These are phyloP conservation scores for Vicia villosa DNA, from an alignment of 306 rosid genomes.

Conservation along the genomic window DNA sequence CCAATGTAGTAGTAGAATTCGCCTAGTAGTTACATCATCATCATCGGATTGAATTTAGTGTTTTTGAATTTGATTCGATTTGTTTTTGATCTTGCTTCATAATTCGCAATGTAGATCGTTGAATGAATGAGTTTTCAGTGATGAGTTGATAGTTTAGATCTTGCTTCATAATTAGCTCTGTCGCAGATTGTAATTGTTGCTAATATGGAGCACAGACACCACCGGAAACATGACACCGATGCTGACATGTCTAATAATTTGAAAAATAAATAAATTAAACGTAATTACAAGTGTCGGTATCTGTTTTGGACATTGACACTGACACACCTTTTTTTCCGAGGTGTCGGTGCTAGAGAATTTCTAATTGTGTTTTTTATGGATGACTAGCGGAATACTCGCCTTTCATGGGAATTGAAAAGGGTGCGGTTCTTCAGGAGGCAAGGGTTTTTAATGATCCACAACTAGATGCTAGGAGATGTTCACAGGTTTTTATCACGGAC, in stretches of 20 bases:
- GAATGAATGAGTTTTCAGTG: conserved; percentile 23
- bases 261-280: too few species aligned
- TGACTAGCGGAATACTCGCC: conserved; percentile 85
- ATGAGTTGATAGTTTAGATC: conserved; percentile 46
- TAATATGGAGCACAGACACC: too few species aligned
- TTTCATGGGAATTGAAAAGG: conserved; percentile 94
- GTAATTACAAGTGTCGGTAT: too few species aligned
- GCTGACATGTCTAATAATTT: too few species aligned
- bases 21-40: conserved; percentile 3
- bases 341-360: neutral
- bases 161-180: conserved; percentile 35
- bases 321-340: too few species aligned
- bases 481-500: conserved; percentile 67
- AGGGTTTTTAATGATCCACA: conserved; percentile 98
- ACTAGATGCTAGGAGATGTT: conserved; percentile 93
- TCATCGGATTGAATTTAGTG: conserved; percentile 25
- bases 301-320: too few species aligned
- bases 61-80: conserved; percentile 42
- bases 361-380: conserved; percentile 40
- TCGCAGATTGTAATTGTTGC: neutral
- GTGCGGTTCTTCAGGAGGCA: conserved; percentile 97
- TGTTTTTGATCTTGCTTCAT: conserved; percentile 17
- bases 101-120: conserved; percentile 50
- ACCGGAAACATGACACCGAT: too few species aligned
- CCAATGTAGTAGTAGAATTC: conserved; percentile 18